Evolutionary conservation across 805 yeast genomes (phyloP), one percentile per base, ranked within the genome.

Genomic region (Sugiyamaella chiloensis): DNA sequence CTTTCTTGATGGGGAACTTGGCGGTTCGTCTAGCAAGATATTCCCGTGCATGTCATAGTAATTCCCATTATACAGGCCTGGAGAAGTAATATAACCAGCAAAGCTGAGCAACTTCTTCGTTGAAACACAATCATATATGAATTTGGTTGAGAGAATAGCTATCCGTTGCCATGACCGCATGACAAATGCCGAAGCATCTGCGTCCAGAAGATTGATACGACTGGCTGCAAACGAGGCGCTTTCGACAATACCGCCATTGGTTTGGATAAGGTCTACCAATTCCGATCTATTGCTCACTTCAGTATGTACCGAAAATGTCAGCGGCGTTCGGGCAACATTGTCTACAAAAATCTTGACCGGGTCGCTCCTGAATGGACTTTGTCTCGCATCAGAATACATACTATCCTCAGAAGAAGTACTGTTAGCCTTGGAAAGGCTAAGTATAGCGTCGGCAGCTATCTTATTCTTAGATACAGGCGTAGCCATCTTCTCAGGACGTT

Each of bases 101-200:
- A 21, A 21, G 37, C 19, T 21, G 5, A 34, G 20, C 37, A n/a
- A 3, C 7, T 4, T 16, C 3, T 34, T 12, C 19, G 11, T 19
- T 19, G 14, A 9, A n/a, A 34, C 20, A 34, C 37, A 34, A 5
- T 12, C 16, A 5, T 3, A 4, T 5, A 34, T 34, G 7, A 16
- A 34, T n/a, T 19, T 4, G 19, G 21, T 34, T 4, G 11, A 16
- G 20, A 34, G 19, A 19, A 34, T 19, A 14, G 37, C 37, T 16
- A 34, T 16, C 37, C 37, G 37, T 34, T 34, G 21, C 37, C 37
- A 34, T 14, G 37, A 34, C 37, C 37, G 37, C 3, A 21, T 34
- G 21, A 34, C 37, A 34, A 34, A 34, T 34, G 37, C 37, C 3
- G 21, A 19, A 19, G 14, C 19, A 7, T 34, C 37, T 11, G 16